Conservation (phyloP, 169 alveolate species). For the Eimeria zaria region DNA sequence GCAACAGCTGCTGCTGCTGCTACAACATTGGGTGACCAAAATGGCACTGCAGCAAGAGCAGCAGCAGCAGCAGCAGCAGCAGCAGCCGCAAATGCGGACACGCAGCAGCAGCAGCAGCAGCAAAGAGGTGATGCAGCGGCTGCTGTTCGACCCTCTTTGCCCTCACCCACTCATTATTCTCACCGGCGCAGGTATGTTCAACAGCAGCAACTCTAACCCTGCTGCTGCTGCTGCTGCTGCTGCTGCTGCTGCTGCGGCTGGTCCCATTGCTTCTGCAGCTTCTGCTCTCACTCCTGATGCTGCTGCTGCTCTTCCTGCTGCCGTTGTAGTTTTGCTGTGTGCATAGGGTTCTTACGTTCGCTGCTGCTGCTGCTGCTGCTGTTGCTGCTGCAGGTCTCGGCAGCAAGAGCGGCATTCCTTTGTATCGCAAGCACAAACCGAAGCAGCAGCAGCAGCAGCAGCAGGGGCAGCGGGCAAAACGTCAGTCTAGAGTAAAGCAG, state of each 20-base stretch:
- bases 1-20: constrained; percentile 6
- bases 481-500: background rate
- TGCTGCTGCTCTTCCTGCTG: constrained; percentile 9
- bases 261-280: background rate
- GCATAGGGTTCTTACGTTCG: too few relatives aligned
- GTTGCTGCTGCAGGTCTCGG: constrained; percentile 15
- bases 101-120: constrained; percentile 76
- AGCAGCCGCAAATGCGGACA: background rate
- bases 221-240: background rate
- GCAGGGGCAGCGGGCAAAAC: constrained; percentile 7
- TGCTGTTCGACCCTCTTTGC: constrained; percentile 7
- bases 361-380: background rate
- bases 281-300: background rate
- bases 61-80: constrained; percentile 45
- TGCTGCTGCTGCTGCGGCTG: constrained; percentile 21
- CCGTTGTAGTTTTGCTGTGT: background rate
- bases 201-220: background rate
- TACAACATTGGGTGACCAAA: background rate
- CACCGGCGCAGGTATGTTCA: constrained; percentile 17
- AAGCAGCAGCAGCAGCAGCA: constrained; percentile 34
- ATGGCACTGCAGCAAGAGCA: background rate
- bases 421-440: constrained; percentile 35
- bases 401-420: constrained; percentile 70
- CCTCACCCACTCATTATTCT: constrained; percentile 51
- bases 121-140: constrained; percentile 34